Base-by-base conservation (phyloP, 108 stramenopile genomes). In the Aurantiochytrium sp. region DNA sequence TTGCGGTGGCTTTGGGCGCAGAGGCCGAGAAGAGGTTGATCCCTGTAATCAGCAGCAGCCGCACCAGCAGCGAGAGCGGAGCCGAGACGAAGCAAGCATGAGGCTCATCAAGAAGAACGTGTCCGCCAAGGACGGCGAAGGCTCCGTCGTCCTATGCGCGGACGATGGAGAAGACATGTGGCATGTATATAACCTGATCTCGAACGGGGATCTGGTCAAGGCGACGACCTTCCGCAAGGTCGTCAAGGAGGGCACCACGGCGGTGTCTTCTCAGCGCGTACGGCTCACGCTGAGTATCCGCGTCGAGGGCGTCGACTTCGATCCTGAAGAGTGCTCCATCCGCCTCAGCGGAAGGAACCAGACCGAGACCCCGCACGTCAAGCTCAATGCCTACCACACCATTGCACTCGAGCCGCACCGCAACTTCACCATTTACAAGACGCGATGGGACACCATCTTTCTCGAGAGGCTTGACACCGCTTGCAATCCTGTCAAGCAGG, bases 121-220 rank as follows among this genome's bases (percentile, higher is more conserved):
- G 5, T 92, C 91, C 51, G 76, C 76, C 25, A 83, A 83, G 51
- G 76, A 83, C 76, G 76, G 76, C 76, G 76, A 83, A 16, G 76
- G 76, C n/a, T 6, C n/a, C 23, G 91, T 98, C 58, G 87, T 93
- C 88, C 92, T 99, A 71, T 95, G 96, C 59, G 96, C 97, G 45
- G 96, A 96, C 69, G 97, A 96, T n/a, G 88, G 95, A 57, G 98
- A 99, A 92, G 98, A 99, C 91, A 94, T 99, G 72, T 99, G 97
- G 97, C 97, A 98, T 89, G 93, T 95, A 55, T 98, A 97, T 95
- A 98, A 99, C 93, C 91, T 99, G 44, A 93, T 99, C 16, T 92
- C 93, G 71, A 90, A 72, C 44, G 96, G 95, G 14, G 98, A 99
- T 87, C 89, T 92, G 29, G 96, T 99, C 0, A 92, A 96, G 12